Conservation (phyloP, 345 rosid species). For the Turritis glabra region DNA sequence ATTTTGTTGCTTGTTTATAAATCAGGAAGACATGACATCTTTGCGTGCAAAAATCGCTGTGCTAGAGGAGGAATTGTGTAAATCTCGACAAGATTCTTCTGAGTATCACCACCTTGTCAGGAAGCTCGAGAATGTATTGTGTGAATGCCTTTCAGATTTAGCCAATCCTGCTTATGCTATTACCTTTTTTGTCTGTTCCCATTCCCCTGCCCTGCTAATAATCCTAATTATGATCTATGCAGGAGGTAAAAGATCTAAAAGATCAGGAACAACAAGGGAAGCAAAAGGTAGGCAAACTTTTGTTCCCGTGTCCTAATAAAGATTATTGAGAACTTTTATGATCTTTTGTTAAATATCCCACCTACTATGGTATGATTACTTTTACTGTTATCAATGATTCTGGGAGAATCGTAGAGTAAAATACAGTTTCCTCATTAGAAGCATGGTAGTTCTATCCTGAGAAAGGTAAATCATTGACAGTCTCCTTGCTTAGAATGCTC, state of each 20-base stretch:
- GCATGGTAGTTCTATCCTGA: slow-evolving; percentile 5
- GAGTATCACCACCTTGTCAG: slow-evolving; percentile 53
- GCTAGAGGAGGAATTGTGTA: slow-evolving; percentile 81
- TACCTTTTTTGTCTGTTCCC: slow-evolving; percentile 11
- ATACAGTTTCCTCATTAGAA: not conserved
- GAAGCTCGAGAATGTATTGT: slow-evolving; percentile 76
- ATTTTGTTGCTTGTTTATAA: slow-evolving; percentile 21
- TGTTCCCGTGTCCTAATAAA: not conserved
- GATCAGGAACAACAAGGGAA: slow-evolving; percentile 81
- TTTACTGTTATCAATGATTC: slow-evolving; percentile 8
- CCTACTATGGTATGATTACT: slow-evolving; percentile 13
- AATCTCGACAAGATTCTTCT: slow-evolving; percentile 69
- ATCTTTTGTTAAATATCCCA: slow-evolving; percentile 3
- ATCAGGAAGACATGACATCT: slow-evolving; percentile 74
- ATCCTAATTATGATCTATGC: slow-evolving; percentile 30
- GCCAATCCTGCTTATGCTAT: slow-evolving; percentile 3
- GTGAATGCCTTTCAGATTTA: slow-evolving; percentile 23
- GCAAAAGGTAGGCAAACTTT: slow-evolving; percentile 68
- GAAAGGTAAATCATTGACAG: slow-evolving; percentile 2
- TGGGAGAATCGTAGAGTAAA: slow-evolving; percentile 18
- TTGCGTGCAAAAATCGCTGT: slow-evolving; percentile 62
- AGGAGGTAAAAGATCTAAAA: slow-evolving; percentile 91
- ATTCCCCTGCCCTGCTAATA: slow-evolving; percentile 10
- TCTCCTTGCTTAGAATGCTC: slow-evolving; percentile 15
- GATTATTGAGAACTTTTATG: not conserved